phyloP scores from a whole-genome alignment of 2,329 filamentous ascomycete species.

The Paracoccidioides brasiliensis region DNA sequence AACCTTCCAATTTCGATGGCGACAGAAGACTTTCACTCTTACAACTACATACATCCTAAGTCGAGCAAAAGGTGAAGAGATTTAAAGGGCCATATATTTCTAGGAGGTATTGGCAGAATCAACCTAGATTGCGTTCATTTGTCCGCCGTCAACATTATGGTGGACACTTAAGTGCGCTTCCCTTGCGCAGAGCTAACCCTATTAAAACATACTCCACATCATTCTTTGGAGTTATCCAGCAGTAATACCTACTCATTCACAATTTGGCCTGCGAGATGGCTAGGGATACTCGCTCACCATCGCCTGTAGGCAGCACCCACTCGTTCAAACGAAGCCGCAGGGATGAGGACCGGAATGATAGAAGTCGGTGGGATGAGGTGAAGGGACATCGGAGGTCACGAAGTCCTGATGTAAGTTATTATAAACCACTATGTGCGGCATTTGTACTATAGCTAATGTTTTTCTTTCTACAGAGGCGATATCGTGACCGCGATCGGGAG shows the following conservation, averaged over 20 bases:
- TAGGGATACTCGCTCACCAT: slow-evolving; percentile 70
- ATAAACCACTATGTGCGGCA: neutral
- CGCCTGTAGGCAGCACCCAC: slow-evolving; percentile 76
- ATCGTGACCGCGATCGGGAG: slow-evolving; percentile 38
- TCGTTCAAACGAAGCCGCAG: slow-evolving; percentile 51
- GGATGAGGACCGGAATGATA: slow-evolving; percentile 41
- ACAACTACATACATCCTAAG: neutral
- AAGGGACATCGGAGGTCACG: slow-evolving; percentile 34
- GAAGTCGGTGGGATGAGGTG: slow-evolving; percentile 39
- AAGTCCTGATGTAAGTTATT: slow-evolving; percentile 35
- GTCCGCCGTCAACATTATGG: neutral
- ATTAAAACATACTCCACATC: neutral
- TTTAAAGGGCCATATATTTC: neutral
- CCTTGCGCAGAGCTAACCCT: neutral
- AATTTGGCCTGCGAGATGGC: slow-evolving; percentile 44
- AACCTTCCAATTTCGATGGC: neutral
- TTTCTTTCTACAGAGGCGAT: slow-evolving; percentile 38
- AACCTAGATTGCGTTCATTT: neutral
- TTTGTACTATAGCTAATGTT: neutral
- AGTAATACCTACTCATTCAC: slow-evolving; percentile 36
- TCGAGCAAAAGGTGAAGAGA: neutral
- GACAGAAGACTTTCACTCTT: neutral
- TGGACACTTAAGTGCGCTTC: neutral
- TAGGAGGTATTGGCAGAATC: neutral
- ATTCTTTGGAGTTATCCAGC: slow-evolving; percentile 4